phyloP scores from a whole-genome alignment of 257 asterid genomes.

The Rauvolfia tetraphylla region DNA sequence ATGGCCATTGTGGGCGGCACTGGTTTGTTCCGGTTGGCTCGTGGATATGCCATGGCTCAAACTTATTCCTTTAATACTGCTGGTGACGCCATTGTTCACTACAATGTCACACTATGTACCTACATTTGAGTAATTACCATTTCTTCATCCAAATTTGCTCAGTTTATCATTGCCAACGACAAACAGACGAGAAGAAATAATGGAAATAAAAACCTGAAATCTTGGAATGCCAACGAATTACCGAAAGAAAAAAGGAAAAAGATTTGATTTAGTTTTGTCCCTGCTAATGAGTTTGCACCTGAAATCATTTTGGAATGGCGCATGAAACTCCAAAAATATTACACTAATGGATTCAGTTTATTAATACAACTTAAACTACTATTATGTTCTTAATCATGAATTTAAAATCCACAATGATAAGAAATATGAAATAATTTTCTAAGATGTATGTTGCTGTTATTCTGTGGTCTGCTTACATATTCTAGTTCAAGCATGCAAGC shows the following conservation, averaged over 20 bases:
- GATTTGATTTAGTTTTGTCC: too few species aligned
- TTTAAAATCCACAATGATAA: neutral
- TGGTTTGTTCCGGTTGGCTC: constrained; percentile 75
- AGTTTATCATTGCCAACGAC: too few species aligned
- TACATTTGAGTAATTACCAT: neutral
- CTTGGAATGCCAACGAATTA: too few species aligned
- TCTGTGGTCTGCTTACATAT: neutral
- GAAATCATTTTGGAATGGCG: too few species aligned
- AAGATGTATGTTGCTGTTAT: neutral
- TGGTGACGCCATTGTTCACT: constrained; percentile 68
- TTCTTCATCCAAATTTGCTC: neutral
- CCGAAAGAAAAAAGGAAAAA: too few species aligned
- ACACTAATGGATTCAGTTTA: too few species aligned
- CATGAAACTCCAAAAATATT: too few species aligned
- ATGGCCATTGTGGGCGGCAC: constrained; percentile 87
- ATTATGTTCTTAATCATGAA: neutral
- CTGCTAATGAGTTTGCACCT: too few species aligned
- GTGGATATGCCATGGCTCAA: constrained; percentile 68
- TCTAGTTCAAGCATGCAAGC: neutral
- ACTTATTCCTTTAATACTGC: constrained; percentile 36
- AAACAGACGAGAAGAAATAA: too few species aligned
- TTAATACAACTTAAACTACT: too few species aligned
- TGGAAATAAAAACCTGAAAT: too few species aligned
- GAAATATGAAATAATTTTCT: too few species aligned
- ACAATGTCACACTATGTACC: constrained; percentile 35